phyloP scores from a whole-genome alignment of 2,329 filamentous ascomycete genomes.

The Leptographium wingfieldii region DNA sequence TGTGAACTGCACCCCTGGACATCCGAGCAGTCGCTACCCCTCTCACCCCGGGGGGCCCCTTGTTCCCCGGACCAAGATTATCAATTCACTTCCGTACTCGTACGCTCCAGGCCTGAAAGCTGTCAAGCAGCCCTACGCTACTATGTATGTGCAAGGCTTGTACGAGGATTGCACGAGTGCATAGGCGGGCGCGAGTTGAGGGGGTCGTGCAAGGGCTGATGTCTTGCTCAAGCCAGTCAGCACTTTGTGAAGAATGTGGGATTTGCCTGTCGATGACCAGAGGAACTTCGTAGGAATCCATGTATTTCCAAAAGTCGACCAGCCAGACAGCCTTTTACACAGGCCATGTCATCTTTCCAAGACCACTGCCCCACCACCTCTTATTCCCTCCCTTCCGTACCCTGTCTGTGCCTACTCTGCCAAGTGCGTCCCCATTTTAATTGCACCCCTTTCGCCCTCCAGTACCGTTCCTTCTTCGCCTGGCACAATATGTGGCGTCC shows the following conservation, averaged over 20 bases:
- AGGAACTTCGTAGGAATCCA: not conserved
- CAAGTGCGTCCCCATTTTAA: constrained; percentile 3
- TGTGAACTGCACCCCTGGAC: not conserved
- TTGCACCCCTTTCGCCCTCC: constrained; percentile 1
- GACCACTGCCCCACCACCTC: not conserved
- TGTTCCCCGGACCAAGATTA: not conserved
- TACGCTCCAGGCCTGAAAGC: not conserved
- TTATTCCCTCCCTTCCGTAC: not conserved
- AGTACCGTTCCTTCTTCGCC: not conserved
- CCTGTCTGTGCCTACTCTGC: not conserved
- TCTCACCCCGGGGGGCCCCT: not conserved
- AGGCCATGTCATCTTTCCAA: not conserved
- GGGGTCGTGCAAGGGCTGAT: not conserved
- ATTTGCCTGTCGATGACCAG: not conserved
- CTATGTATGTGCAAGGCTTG: too few relatives aligned
- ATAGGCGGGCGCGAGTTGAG: too few relatives aligned
- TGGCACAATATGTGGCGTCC: not conserved
- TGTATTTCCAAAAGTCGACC: not conserved
- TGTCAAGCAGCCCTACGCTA: not conserved
- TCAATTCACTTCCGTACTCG: not conserved
- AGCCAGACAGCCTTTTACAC: not conserved
- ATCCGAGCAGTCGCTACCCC: not conserved
- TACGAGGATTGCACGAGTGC: too few relatives aligned
- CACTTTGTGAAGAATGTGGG: not conserved
- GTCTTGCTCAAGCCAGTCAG: not conserved